phyloP scores from a whole-genome alignment of 495 filamentous ascomycete species.

The Daldinia vernicosa region DNA sequence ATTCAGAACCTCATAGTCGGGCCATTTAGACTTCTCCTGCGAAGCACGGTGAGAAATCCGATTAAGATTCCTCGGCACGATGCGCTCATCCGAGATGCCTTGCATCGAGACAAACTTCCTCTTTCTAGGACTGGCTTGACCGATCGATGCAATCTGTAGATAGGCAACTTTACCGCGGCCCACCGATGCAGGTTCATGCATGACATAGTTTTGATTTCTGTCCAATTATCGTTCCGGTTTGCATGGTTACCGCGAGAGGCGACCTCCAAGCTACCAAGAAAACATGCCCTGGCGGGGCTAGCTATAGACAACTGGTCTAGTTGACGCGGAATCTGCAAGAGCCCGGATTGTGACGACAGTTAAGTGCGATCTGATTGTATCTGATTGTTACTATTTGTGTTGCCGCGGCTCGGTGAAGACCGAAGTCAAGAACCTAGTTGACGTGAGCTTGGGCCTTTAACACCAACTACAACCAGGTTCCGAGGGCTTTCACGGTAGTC shows the following conservation, averaged over 20 bases:
- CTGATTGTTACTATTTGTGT: slow-evolving; percentile 8
- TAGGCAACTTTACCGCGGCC: slow-evolving; percentile 40
- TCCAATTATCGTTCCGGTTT: slow-evolving; percentile 37
- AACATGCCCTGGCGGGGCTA: slow-evolving; percentile 26
- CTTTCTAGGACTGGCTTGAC: slow-evolving; percentile 17
- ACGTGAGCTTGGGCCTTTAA: slow-evolving; percentile 65
- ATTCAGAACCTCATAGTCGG: background rate
- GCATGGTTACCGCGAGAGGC: slow-evolving; percentile 27
- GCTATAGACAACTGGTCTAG: slow-evolving; percentile 31
- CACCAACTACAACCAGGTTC: slow-evolving; percentile 88
- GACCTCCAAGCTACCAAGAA: slow-evolving; percentile 22
- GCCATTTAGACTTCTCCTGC: slow-evolving; percentile 8
- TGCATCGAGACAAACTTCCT: slow-evolving; percentile 31
- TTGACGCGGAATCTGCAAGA: slow-evolving; percentile 36
- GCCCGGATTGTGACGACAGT: slow-evolving; percentile 29
- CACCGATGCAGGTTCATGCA: slow-evolving; percentile 50
- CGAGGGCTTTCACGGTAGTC: slow-evolving; percentile 87
- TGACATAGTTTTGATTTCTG: slow-evolving; percentile 39
- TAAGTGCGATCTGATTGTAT: slow-evolving; percentile 13
- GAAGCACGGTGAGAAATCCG: slow-evolving; percentile 15
- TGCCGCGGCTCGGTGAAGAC: slow-evolving; percentile 34
- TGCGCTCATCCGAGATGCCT: slow-evolving; percentile 28
- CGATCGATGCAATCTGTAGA: slow-evolving; percentile 36
- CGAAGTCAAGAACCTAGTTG: slow-evolving; percentile 19
- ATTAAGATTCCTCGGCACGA: slow-evolving; percentile 25